Evolutionary conservation across 2,329 filamentous ascomycete species (phyloP).

Genomic region (Claviceps capensis): DNA sequence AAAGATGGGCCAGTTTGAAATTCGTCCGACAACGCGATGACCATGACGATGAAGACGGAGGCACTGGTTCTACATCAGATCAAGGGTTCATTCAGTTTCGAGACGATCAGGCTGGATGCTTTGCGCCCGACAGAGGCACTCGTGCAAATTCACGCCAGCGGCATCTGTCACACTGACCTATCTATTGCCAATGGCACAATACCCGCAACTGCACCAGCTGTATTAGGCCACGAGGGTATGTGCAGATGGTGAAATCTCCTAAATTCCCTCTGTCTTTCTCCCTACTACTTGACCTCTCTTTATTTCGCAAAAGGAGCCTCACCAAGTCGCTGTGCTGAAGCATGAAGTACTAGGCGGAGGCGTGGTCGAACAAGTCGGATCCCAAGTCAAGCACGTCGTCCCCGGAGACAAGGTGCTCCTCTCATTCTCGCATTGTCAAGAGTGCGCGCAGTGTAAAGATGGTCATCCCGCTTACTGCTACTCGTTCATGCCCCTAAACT

Average conservation of each 20-base stretch:
- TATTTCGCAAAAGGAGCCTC: background rate
- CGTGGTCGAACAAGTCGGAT: background rate
- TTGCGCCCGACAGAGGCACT: constrained; percentile 1
- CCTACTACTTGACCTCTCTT: no score
- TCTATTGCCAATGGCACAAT: background rate
- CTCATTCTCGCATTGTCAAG: constrained; percentile 1
- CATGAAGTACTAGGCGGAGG: background rate
- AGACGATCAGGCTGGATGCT: background rate
- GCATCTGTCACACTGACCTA: constrained; percentile 3
- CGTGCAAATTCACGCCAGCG: constrained; percentile 1
- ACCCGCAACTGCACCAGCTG: background rate
- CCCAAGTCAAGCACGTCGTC: background rate
- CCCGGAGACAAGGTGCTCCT: background rate
- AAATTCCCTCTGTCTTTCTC: background rate
- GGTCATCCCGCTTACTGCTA: background rate
- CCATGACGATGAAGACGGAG: background rate
- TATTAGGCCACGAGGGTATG: constrained; percentile 1
- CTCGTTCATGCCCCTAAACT: background rate
- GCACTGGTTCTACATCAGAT: background rate
- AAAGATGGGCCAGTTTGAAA: no score
- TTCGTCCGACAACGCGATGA: background rate
- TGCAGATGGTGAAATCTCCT: no score
- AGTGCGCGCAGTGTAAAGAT: background rate
- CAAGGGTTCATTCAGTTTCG: background rate
- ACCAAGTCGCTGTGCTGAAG: background rate